Conservation (phyloP, 108 stramenopile genomes). For the Fragilariopsis cylindrus region DNA sequence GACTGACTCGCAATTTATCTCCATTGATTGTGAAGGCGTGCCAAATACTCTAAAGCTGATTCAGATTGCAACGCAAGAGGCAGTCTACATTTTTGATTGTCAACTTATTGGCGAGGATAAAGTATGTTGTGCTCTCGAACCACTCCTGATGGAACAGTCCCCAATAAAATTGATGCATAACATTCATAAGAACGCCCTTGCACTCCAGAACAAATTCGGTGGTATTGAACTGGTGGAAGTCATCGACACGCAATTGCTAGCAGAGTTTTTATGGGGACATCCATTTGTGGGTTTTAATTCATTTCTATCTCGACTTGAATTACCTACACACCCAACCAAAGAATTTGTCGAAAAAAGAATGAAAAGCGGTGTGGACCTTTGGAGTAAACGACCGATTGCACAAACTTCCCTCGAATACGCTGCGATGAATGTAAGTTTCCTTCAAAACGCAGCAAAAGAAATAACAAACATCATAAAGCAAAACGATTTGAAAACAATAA, state of each 20-base stretch:
- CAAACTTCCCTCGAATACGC: neutral
- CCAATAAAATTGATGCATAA: slow-evolving; percentile 27
- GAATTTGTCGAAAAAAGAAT: neutral
- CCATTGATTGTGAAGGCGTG: slow-evolving; percentile 17
- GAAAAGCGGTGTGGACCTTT: neutral
- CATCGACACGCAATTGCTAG: slow-evolving; percentile 13
- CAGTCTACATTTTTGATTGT: slow-evolving; percentile 18
- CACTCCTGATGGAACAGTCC: neutral
- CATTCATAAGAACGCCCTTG: slow-evolving; percentile 16
- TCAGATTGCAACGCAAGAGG: neutral
- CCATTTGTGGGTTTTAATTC: neutral
- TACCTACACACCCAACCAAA: slow-evolving; percentile 1
- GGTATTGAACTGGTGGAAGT: neutral
- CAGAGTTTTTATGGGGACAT: slow-evolving; percentile 6
- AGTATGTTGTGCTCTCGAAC: slow-evolving; percentile 1
- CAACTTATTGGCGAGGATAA: neutral
- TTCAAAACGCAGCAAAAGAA: neutral
- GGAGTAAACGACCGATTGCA: neutral
- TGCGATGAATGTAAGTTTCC: neutral
- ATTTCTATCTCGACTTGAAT: neutral
- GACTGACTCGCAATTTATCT: neutral
- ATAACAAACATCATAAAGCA: neutral
- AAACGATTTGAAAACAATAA: neutral
- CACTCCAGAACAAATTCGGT: neutral
- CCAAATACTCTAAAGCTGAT: slow-evolving; percentile 1